Evolutionary conservation across 2,329 filamentous ascomycete species (phyloP), one percentile per base, ranked within the genome.

Genomic region (Alternaria viburni): DNA sequence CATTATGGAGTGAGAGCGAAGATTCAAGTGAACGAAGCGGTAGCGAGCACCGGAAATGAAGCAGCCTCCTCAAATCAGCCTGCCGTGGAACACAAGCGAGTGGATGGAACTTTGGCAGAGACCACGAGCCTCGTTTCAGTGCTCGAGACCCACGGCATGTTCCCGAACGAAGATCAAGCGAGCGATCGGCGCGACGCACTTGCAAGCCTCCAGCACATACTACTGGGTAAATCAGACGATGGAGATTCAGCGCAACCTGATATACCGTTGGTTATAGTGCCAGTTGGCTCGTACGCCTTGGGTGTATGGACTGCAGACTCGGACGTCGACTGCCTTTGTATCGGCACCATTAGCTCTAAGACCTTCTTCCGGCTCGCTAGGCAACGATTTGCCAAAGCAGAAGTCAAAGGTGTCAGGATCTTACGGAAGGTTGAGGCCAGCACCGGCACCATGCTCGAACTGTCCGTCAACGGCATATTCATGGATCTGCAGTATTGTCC

Each of bases 401-500:
- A 80, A 1, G 65, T 74, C 2, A 72, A 77, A 19, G 83, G 80
- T 0, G 76, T 90, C 41, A 81, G 74, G 21, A 80, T 90, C 11
- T 70, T 90, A 15, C 84, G 88, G 45, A 86, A 85, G 54, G 86
- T 90, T 9, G 85, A 86, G 50, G 85, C 88, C 2, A 83, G 83
- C 52, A 85, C 86, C 0, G 88, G 88, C 9, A 88, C 85, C 1
- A 90, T 90, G 87, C 81, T 91, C 6, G 88, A 91, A 69, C 78
- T 91, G 5, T 84, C 86, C 45, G 80, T 90, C n/a, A 74, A 79
- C 5, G 85, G 83, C 10, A 80, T 91, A 69, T 87, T 83, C 64
- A 82, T 90, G 69, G 88, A 91, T 72, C 78, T 92, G 52, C 89
- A 91, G 64, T 92, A 92, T 73, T 91, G 88, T 66, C 84, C 87